These are phyloP conservation scores for Leishmania amazonensis DNA, from an alignment of 208 protist genomes.

Conservation along the genomic window DNA sequence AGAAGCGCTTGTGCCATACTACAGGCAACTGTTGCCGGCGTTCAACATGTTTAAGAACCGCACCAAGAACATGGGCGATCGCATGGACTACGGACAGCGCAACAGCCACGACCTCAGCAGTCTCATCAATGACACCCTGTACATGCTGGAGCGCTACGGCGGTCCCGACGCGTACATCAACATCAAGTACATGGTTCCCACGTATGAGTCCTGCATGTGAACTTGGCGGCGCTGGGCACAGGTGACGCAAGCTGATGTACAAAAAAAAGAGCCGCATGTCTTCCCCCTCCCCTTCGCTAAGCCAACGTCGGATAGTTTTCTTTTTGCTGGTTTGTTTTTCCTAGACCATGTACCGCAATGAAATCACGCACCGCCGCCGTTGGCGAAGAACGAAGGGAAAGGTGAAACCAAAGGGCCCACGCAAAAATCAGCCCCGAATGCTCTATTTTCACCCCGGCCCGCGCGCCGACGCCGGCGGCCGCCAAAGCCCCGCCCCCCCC, in stretches of 20 bases:
- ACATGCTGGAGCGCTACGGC: constrained; percentile 93
- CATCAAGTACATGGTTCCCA: constrained; percentile 97
- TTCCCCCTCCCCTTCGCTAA: background rate
- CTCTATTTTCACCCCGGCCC: background rate
- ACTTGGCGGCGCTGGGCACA: background rate
- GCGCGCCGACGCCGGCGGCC: background rate
- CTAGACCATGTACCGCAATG: background rate
- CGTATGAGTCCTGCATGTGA: constrained; percentile 90
- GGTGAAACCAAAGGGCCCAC: background rate
- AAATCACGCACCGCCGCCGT: background rate
- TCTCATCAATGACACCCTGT: constrained; percentile 98
- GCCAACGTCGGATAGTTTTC: background rate
- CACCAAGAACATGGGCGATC: constrained; percentile 93
- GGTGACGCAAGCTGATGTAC: background rate
- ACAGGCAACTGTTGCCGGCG: constrained; percentile 98
- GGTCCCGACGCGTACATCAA: constrained; percentile 95
- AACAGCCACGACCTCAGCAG: constrained; percentile 95
- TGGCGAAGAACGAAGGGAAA: background rate
- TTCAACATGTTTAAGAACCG: constrained; percentile 98
- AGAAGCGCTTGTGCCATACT: constrained; percentile 98
- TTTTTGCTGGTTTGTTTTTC: constrained; percentile 7
- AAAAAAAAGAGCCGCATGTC: background rate
- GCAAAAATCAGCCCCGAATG: background rate
- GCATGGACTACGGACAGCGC: constrained; percentile 96
- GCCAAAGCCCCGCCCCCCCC: background rate